Percentiles rank a stretch among this genome's conserved stretches.
Evolutionary conservation across 2,329 filamentous ascomycete species (phyloP).

Genomic region (Cadophora luteo-olivacea): DNA sequence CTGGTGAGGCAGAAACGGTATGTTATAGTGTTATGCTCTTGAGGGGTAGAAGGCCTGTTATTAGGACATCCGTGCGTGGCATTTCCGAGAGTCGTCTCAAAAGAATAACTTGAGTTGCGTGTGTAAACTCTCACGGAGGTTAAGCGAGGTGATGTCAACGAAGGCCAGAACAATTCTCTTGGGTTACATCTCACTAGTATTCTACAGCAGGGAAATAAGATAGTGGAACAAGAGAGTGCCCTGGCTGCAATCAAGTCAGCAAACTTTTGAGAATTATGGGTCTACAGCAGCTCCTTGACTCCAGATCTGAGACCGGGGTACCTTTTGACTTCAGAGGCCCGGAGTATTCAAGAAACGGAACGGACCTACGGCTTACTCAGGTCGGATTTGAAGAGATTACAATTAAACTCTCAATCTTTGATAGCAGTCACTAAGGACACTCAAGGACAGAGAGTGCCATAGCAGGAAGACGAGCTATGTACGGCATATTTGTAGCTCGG

Average conservation of each 20-base stretch:
- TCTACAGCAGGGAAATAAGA: background rate
- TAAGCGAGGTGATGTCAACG: background rate
- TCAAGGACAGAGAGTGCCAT: no score
- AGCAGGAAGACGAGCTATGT: no score
- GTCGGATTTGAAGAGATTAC: no score
- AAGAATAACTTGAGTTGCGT: no score
- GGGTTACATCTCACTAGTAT: background rate
- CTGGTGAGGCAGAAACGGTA: background rate
- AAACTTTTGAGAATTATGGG: background rate
- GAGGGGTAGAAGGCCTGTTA: background rate
- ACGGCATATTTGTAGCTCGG: no score
- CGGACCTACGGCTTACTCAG: no score
- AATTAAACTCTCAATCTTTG: no score
- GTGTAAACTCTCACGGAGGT: background rate
- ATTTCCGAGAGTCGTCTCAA: background rate
- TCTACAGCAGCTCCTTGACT: no score
- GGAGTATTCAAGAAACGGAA: no score
- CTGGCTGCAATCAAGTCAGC: background rate
- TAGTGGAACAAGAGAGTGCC: background rate
- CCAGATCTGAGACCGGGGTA: no score
- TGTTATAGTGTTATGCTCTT: background rate
- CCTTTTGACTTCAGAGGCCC: no score
- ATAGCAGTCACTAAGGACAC: no score
- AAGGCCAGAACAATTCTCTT: background rate
- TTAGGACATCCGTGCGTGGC: background rate